Evolutionary conservation across 257 asterid species (phyloP).

Genomic region (Scutellaria minor): DNA sequence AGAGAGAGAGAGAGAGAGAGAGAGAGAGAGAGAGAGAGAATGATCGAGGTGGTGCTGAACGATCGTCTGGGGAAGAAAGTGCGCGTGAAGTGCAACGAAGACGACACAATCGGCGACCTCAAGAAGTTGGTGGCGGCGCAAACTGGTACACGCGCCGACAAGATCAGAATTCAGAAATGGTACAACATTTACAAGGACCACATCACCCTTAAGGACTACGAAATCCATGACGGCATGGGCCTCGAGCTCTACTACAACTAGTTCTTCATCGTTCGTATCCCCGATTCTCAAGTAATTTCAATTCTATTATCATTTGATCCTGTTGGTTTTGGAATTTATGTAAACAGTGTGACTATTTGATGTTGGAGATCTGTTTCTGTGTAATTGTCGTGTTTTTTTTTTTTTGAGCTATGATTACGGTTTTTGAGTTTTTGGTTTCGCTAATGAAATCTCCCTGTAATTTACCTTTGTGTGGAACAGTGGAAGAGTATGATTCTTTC

Average conservation of each 20-base stretch:
- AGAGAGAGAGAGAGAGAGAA: conserved; percentile 27
- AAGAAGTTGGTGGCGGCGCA: conserved; percentile 94
- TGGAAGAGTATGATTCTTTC: too few relatives aligned
- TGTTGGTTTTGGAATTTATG: neutral
- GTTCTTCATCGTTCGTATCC: neutral
- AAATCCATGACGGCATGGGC: conserved; percentile 90
- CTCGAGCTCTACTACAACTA: conserved; percentile 87
- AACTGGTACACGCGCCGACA: conserved; percentile 84
- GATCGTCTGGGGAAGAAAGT: conserved; percentile 93
- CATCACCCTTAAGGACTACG: conserved; percentile 79
- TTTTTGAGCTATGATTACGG: too few relatives aligned
- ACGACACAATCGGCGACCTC: conserved; percentile 87
- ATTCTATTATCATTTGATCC: too few relatives aligned
- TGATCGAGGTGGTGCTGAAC: conserved; percentile 83
- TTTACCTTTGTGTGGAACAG: too few relatives aligned
- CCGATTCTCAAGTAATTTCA: conserved; percentile 1
- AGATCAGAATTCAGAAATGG: conserved; percentile 89
- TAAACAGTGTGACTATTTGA: neutral
- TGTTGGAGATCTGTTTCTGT: neutral
- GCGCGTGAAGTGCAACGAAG: conserved; percentile 90
- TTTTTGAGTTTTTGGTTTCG: too few relatives aligned
- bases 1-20: neutral
- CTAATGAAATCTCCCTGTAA: too few relatives aligned
- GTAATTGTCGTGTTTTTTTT: neutral
- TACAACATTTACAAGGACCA: conserved; percentile 85